Conservation (phyloP, 2,329 filamentous ascomycete genomes). For the Penicillium sclerotiorum region DNA sequence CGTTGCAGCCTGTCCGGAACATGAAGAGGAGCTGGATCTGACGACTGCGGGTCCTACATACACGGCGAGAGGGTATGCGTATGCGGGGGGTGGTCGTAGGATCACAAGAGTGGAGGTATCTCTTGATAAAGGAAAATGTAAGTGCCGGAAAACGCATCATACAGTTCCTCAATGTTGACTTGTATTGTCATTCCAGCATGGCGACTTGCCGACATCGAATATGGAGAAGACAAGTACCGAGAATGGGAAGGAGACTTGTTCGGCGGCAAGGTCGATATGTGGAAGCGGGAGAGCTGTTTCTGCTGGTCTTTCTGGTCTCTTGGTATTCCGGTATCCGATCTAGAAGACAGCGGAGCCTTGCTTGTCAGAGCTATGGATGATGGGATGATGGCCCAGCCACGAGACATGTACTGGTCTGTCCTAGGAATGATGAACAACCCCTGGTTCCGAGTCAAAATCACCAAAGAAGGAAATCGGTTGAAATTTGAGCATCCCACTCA, state of each 20-base stretch:
- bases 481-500: slow-evolving; percentile 89
- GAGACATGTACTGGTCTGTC: slow-evolving; percentile 96
- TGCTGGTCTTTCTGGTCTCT: slow-evolving; percentile 94
- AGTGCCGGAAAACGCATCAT: slow-evolving; percentile 5
- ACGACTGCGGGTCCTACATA: slow-evolving; percentile 58
- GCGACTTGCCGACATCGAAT: slow-evolving; percentile 74
- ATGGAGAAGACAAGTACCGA: slow-evolving; percentile 84
- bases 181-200: slow-evolving; percentile 54
- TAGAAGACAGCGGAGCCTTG: slow-evolving; percentile 69
- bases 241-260: slow-evolving; percentile 65
- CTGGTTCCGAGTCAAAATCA: slow-evolving; percentile 82
- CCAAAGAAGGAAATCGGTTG: slow-evolving; percentile 64
- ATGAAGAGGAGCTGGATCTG: slow-evolving; percentile 68
- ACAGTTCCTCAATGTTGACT: background rate
- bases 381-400: slow-evolving; percentile 79
- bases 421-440: slow-evolving; percentile 98
- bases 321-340: slow-evolving; percentile 63
- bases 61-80: slow-evolving; percentile 77
- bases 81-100: slow-evolving; percentile 81
- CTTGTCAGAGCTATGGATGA: slow-evolving; percentile 90
- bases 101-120: slow-evolving; percentile 83
- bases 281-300: slow-evolving; percentile 78
- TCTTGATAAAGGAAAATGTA: slow-evolving; percentile 73
- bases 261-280: slow-evolving; percentile 77
- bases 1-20: slow-evolving; percentile 75